phyloP scores from a whole-genome alignment of 371 early-diverging fungal genomes.

The Syncephalastrum monosporum region DNA sequence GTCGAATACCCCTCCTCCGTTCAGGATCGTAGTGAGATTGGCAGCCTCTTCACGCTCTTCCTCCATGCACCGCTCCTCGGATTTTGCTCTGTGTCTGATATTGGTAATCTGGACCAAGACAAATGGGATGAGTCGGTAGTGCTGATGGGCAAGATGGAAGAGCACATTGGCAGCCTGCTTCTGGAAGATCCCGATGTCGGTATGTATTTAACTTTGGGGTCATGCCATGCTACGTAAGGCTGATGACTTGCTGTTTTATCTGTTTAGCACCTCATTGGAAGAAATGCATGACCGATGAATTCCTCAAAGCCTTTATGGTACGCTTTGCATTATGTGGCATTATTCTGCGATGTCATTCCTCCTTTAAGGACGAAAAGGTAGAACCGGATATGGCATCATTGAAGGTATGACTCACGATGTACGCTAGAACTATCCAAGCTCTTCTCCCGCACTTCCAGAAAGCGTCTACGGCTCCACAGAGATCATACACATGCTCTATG shows the following conservation, averaged over 20 bases:
- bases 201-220: conserved; percentile 19
- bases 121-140: conserved; percentile 62
- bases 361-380: conserved; percentile 67
- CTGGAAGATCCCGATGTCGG: conserved; percentile 46
- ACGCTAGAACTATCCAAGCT: conserved; percentile 22
- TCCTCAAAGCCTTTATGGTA: conserved; percentile 82
- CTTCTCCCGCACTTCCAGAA: conserved; percentile 38
- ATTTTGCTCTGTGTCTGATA: conserved; percentile 69
- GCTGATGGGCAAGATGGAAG: conserved; percentile 51
- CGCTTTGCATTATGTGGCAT: conserved; percentile 79
- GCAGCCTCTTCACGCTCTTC: conserved; percentile 90
- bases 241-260: conserved; percentile 3
- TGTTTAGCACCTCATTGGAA: conserved; percentile 56
- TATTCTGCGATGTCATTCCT: conserved; percentile 61
- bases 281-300: conserved; percentile 86
- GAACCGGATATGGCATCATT: background rate
- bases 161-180: conserved; percentile 51
- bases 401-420: background rate
- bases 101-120: conserved; percentile 54
- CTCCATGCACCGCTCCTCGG: conserved; percentile 81
- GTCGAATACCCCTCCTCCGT: conserved; percentile 79
- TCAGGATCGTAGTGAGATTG: conserved; percentile 79
- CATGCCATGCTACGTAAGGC: background rate
- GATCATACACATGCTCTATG: conserved; percentile 38
- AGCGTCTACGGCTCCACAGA: conserved; percentile 32